These are phyloP conservation scores for Neocatenulostroma microsporum DNA, from an alignment of 2,329 filamentous ascomycete genomes.

Conservation along the genomic window DNA sequence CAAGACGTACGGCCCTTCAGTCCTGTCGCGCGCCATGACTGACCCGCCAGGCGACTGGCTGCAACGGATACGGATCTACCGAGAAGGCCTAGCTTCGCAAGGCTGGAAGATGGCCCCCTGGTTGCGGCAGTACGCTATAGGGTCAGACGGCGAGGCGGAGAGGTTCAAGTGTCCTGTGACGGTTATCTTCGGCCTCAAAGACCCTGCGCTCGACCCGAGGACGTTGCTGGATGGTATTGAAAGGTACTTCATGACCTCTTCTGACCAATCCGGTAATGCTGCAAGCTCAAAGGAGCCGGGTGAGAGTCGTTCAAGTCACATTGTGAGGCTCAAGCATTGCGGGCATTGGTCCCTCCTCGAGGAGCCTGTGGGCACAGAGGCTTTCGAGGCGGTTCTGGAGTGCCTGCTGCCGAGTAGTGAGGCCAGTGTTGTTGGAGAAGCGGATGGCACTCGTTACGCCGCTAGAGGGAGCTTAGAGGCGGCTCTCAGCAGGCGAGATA, in stretches of 20 bases:
- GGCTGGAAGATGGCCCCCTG: constrained; percentile 38
- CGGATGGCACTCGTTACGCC: no score
- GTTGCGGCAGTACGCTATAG: constrained; percentile 41
- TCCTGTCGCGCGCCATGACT: constrained; percentile 29
- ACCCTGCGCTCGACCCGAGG: constrained; percentile 43
- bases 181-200: constrained; percentile 47
- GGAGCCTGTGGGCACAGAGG: constrained; percentile 30
- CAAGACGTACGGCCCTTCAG: constrained; percentile 7
- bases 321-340: constrained; percentile 36
- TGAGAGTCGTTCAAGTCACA: no score
- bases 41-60: constrained; percentile 38
- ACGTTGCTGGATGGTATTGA: constrained; percentile 47
- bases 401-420: no score
- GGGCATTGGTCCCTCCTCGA: constrained; percentile 51
- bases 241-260: constrained; percentile 39
- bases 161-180: constrained; percentile 46
- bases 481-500: no score
- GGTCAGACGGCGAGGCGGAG: constrained; percentile 32
- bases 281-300: not conserved
- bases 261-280: not conserved
- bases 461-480: no score
- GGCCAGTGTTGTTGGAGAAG: no score
- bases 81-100: constrained; percentile 39
- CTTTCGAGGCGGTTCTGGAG: constrained; percentile 34
- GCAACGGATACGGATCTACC: constrained; percentile 48